Evolutionary conservation across 2,329 filamentous ascomycete species (phyloP).

Genomic region (Ceratocystis alfenasii): DNA sequence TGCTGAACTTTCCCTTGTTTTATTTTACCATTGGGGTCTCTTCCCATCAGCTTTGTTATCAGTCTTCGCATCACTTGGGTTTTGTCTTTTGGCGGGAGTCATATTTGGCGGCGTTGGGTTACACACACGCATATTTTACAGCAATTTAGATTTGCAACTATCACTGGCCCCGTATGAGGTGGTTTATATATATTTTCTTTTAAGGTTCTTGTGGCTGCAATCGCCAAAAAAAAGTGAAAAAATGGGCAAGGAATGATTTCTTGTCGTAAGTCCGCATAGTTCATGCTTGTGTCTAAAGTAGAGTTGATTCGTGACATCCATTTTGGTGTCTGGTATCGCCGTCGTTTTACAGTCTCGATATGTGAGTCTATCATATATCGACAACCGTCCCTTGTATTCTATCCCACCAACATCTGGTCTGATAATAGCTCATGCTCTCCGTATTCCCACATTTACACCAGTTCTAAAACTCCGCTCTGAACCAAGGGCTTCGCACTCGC

Average conservation of each 20-base stretch:
- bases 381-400: neutral
- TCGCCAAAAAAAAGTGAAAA: too few species aligned
- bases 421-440: neutral
- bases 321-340: conserved; percentile 12
- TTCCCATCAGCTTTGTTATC: neutral
- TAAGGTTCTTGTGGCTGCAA: neutral
- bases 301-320: neutral
- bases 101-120: conserved; percentile 8
- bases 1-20: conserved; percentile 8
- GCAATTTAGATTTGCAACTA: neutral
- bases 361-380: neutral
- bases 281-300: neutral
- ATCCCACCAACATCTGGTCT: neutral
- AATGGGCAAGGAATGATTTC: too few species aligned
- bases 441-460: conserved; percentile 37
- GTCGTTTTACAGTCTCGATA: conserved; percentile 5
- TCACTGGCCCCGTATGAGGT: neutral
- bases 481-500: conserved; percentile 58
- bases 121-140: conserved; percentile 6
- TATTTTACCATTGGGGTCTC: neutral
- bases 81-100: neutral
- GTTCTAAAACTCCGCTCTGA: conserved; percentile 43
- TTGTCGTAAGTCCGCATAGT: neutral
- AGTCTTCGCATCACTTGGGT: conserved; percentile 4
- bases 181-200: neutral